Evolutionary conservation across 768 basidiomycete species (phyloP).

Genomic region (Russula griseocarnosa): DNA sequence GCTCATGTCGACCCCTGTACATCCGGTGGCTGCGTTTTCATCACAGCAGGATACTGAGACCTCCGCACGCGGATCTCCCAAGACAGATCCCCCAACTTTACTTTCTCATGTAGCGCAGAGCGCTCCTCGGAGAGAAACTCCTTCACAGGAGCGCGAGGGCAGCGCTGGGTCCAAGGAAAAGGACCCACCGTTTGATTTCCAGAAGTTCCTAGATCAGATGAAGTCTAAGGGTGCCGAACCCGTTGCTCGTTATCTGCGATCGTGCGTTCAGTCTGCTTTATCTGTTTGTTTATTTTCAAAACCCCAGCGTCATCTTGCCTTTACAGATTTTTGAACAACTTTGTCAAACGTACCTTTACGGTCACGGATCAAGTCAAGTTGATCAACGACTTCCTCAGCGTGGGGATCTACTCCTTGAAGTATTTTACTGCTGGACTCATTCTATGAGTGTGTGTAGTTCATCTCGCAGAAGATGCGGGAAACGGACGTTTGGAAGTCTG

Average conservation of each 20-base stretch:
- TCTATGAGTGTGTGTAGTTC: constrained; percentile 51
- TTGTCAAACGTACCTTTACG: constrained; percentile 86
- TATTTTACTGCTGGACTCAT: constrained; percentile 16
- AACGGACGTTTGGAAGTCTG: constrained; percentile 76
- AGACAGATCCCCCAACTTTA: neutral
- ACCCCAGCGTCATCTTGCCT: neutral
- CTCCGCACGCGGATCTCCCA: constrained; percentile 22
- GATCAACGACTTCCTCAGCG: constrained; percentile 88
- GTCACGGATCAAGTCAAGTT: constrained; percentile 93
- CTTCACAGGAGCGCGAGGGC: constrained; percentile 27
- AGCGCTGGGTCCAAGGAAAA: constrained; percentile 33
- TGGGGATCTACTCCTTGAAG: constrained; percentile 38
- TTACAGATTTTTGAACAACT: constrained; percentile 89
- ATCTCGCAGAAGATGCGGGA: constrained; percentile 85
- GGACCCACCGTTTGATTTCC: constrained; percentile 78
- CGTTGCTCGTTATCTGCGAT: constrained; percentile 91
- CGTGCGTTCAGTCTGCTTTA: constrained; percentile 59
- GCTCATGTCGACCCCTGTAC: constrained; percentile 21
- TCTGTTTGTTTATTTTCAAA: no score
- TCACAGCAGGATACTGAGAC: constrained; percentile 16
- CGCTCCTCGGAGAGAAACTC: constrained; percentile 30
- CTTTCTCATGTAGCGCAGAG: constrained; percentile 8
- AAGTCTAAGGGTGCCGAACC: constrained; percentile 83
- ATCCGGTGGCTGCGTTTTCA: constrained; percentile 16
- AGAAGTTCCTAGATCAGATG: constrained; percentile 93